Percentiles rank a stretch among this genome's conserved stretches.
Conservation (phyloP, 306 rosid species). For the Corylus heterophylla region DNA sequence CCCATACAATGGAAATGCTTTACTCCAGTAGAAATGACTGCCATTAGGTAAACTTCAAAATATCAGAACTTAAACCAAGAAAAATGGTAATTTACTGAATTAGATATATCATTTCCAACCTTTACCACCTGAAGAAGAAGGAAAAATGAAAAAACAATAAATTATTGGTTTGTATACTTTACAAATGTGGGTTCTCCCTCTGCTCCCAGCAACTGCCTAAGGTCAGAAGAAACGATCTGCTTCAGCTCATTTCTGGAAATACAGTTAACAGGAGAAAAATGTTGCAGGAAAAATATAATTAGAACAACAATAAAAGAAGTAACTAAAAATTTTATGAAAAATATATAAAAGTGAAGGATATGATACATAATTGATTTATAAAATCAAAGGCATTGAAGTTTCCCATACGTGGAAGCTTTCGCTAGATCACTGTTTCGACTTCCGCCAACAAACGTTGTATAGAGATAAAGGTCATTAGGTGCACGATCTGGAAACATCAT, state of each 20-base stretch:
- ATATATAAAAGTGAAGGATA: neutral
- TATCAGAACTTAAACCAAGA: constrained; percentile 21
- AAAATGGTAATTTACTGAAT: constrained; percentile 2
- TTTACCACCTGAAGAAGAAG: constrained; percentile 13
- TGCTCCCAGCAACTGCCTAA: constrained; percentile 80
- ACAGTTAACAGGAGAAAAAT: constrained; percentile 16
- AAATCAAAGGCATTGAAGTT: constrained; percentile 17
- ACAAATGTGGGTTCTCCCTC: constrained; percentile 84
- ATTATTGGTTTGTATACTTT: constrained; percentile 50
- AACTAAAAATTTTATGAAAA: neutral
- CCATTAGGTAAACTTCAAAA: constrained; percentile 30
- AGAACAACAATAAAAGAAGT: constrained; percentile 21
- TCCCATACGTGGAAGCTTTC: constrained; percentile 67
- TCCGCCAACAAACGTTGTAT: constrained; percentile 91
- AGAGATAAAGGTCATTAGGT: constrained; percentile 67
- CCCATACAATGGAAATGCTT: constrained; percentile 91
- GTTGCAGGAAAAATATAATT: constrained; percentile 14
- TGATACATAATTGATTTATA: neutral
- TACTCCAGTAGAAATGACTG: constrained; percentile 90
- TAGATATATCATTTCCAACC: constrained; percentile 2
- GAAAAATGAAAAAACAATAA: constrained; percentile 13
- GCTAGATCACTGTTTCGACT: constrained; percentile 73
- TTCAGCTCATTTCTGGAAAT: constrained; percentile 67
- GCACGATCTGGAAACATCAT: constrained; percentile 98
- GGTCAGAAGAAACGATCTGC: constrained; percentile 75